Conservation (phyloP, 176 grass and related monocot genomes). For the Chrysopogon serrulatus region DNA sequence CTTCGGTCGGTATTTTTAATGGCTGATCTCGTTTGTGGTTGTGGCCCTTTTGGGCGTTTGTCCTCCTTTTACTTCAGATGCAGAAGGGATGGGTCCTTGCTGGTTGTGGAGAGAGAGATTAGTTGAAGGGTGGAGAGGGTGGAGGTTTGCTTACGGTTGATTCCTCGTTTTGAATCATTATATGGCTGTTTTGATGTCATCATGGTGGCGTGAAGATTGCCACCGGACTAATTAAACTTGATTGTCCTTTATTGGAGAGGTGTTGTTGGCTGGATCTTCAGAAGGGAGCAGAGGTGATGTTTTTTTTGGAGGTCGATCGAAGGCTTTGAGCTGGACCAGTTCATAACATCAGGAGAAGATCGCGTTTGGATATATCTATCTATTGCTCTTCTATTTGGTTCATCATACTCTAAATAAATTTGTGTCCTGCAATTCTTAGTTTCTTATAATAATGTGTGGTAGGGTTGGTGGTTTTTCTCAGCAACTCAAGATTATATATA, state of each 20-base stretch:
- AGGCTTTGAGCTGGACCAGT: not conserved
- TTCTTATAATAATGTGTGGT: constrained; percentile 6
- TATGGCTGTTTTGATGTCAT: not conserved
- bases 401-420: not conserved
- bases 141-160: constrained; percentile 9
- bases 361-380: constrained; percentile 4
- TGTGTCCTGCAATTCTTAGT: not conserved
- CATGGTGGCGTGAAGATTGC: not conserved
- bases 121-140: not conserved
- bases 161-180: not conserved
- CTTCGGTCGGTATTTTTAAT: not conserved
- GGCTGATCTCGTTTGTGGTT: not conserved
- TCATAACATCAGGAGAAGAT: not conserved
- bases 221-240: not conserved
- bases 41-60: not conserved
- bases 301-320: not conserved
- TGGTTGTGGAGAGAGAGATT: not conserved
- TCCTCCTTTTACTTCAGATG: not conserved
- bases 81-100: not conserved
- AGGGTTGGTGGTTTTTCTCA: not conserved
- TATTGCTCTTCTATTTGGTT: not conserved
- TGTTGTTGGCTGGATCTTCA: not conserved
- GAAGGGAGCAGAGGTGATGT: not conserved
- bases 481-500: not conserved
- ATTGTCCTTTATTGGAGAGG: not conserved